A percentile compares a stretch with the other conserved stretches of the same genome.
Conservation (phyloP, 768 basidiomycete genomes). For the Pleurotus sapidus region DNA sequence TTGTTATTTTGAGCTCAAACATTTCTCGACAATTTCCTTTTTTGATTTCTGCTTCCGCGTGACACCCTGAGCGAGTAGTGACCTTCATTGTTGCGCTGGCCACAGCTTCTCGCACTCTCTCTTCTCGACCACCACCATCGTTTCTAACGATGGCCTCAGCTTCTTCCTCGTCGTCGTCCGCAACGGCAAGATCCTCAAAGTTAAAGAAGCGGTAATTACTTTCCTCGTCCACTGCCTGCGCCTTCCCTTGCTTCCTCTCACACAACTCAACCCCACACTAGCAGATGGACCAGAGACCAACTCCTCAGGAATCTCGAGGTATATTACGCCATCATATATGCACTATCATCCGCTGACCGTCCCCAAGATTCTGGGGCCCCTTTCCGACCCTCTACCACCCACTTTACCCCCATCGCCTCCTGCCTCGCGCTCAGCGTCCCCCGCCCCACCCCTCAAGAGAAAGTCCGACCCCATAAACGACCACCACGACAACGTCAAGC, state of each 20-base stretch:
- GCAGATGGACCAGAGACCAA: slow-evolving; percentile 48
- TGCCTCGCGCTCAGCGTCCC: slow-evolving; percentile 45
- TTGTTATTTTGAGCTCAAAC: slow-evolving; percentile 1
- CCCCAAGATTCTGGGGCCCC: slow-evolving; percentile 37
- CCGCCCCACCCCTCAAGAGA: slow-evolving; percentile 44
- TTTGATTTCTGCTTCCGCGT: slow-evolving; percentile 23
- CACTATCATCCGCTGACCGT: slow-evolving; percentile 7
- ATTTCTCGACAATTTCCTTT: slow-evolving; percentile 13
- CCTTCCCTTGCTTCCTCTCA: slow-evolving; percentile 16
- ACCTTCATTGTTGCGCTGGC: slow-evolving; percentile 36
- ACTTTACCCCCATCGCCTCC: slow-evolving; percentile 51
- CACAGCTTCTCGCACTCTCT: slow-evolving; percentile 21
- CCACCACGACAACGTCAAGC: slow-evolving; percentile 39
- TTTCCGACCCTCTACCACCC: slow-evolving; percentile 40
- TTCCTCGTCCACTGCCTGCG: slow-evolving; percentile 13
- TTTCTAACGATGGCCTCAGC: slow-evolving; percentile 33
- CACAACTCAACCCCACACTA: slow-evolving; percentile 17
- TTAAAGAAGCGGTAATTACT: slow-evolving; percentile 33
- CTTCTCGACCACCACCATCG: slow-evolving; percentile 16
- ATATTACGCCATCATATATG: slow-evolving; percentile 10
- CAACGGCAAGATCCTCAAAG: slow-evolving; percentile 18
- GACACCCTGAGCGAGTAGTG: slow-evolving; percentile 17
- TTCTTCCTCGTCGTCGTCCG: slow-evolving; percentile 29
- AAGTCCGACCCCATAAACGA: slow-evolving; percentile 38
- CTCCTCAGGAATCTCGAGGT: slow-evolving; percentile 49